Evolutionary conservation across 208 protist species (phyloP).

Genomic region (Crithidia fasciculata): DNA sequence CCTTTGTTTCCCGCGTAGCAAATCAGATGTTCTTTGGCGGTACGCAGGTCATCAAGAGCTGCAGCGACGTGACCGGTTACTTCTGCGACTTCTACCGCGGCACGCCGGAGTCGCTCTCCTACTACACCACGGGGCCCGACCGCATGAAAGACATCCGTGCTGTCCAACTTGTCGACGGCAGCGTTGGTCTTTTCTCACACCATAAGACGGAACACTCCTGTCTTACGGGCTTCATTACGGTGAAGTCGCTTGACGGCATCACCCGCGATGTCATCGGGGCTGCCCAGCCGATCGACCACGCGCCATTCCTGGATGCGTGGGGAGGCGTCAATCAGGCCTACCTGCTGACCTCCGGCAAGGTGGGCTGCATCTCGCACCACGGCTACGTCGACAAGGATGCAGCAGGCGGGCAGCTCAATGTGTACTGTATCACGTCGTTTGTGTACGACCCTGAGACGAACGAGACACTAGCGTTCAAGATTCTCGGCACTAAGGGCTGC

Average conservation of each 20-base stretch:
- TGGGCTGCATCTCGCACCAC: constrained; percentile 70
- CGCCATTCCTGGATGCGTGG: constrained; percentile 57
- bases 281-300: constrained; percentile 55
- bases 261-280: constrained; percentile 42
- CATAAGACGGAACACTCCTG: constrained; percentile 48
- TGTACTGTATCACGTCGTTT: constrained; percentile 70
- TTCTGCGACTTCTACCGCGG: constrained; percentile 62
- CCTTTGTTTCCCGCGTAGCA: constrained; percentile 50
- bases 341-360: constrained; percentile 47
- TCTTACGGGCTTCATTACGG: constrained; percentile 55
- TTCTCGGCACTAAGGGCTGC: constrained; percentile 63
- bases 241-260: constrained; percentile 49
- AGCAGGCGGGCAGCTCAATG: constrained; percentile 40
- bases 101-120: constrained; percentile 31
- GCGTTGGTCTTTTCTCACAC: constrained; percentile 61
- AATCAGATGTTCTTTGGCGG: constrained; percentile 55
- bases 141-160: constrained; percentile 71
- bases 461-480: constrained; percentile 53
- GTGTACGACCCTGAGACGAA: constrained; percentile 55
- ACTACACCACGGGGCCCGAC: constrained; percentile 60
- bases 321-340: constrained; percentile 67
- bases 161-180: constrained; percentile 48
- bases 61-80: constrained; percentile 46
- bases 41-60: constrained; percentile 49
- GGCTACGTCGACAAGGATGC: constrained; percentile 50